phyloP scores from a whole-genome alignment of 306 rosid genomes.

The Begonia loranthoides region DNA sequence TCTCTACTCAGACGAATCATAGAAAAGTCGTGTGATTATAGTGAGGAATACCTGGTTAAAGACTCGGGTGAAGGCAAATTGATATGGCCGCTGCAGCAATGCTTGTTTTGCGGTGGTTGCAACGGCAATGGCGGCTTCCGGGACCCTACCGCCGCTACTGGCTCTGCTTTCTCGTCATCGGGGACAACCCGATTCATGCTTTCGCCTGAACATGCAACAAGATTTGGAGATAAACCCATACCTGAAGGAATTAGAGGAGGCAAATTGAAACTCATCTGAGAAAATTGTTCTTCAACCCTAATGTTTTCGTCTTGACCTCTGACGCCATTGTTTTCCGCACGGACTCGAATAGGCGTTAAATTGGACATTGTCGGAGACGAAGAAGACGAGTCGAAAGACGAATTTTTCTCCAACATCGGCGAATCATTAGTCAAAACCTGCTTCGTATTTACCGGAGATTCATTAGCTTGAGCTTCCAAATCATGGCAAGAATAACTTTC shows the following conservation, averaged over 20 bases:
- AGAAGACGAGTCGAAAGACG: conserved; percentile 44
- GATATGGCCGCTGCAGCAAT: conserved; percentile 25
- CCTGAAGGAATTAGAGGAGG: conserved; percentile 24
- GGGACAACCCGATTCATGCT: conserved; percentile 31
- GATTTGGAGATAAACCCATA: conserved; percentile 1
- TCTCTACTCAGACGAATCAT: neutral
- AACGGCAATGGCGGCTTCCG: conserved; percentile 78
- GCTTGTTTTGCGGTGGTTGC: conserved; percentile 51
- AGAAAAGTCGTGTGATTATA: neutral
- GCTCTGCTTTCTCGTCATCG: conserved; percentile 65
- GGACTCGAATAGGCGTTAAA: conserved; percentile 81
- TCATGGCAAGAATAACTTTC: conserved; percentile 51
- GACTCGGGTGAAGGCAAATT: conserved; percentile 86
- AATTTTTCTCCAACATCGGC: conserved; percentile 41
- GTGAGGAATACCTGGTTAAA: conserved; percentile 46
- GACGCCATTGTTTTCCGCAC: conserved; percentile 36
- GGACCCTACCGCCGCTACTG: conserved; percentile 29
- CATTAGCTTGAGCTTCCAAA: conserved; percentile 32
- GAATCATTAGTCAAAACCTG: conserved; percentile 34
- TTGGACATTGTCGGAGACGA: conserved; percentile 58
- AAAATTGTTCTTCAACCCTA: conserved; percentile 62
- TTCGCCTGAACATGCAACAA: conserved; percentile 21
- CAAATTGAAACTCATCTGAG: conserved; percentile 38
- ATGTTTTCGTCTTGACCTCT: conserved; percentile 33
- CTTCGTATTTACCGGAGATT: conserved; percentile 22